Base-by-base conservation (phyloP, 352 stramenopile species). In the Globisporangium alternatum region DNA sequence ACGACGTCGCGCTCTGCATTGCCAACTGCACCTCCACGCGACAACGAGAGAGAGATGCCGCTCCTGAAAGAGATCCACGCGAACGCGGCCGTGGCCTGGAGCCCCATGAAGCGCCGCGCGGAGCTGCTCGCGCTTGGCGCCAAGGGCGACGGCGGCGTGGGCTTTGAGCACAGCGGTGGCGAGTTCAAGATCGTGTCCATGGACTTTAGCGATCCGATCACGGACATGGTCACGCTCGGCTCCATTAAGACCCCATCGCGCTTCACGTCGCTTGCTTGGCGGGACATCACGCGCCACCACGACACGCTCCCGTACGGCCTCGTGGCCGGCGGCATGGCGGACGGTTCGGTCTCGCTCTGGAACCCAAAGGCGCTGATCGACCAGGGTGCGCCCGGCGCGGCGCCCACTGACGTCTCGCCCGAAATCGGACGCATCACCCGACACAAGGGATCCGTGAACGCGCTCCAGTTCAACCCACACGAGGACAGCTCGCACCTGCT, bases 81-180 rank as follows among this genome's bases (percentile, higher is more conserved):
- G 44, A 94, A 95, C 54, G 90, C 89, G 17, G 89, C 86, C 17
- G 78, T 96, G 76, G 90, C 90, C 51, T 97, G 90, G 90, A 95
- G 86, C 72, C 86, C 89, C 47, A 72, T 92, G 57, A 89, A 89
- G 67, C 72, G 77, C 35, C 83, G 80, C 64, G 69, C 77, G 39
- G 86, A 93, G 69, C 72, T 96, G 57, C 77, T 97, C 63, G 90
- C 90, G 70, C 81, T 96, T 37, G 90, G 90, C 56, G 90, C 82
- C 67, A 97, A 99, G 89, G 97, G 98, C 70, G 96, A 97, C 63
- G 93, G 94, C 66, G 96, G 96, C 61, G 86, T 86, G 55, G 94
- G 95, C 55, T 99, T 99, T 75, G 97, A 99, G 71, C 97, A 99
- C 78, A 98, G 96, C 51, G 97, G 97, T 39, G 97, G 97, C 58